Evolutionary conservation across 139 green algal genomes (phyloP).

Genomic region (Pseudopediastrum boryanum): DNA sequence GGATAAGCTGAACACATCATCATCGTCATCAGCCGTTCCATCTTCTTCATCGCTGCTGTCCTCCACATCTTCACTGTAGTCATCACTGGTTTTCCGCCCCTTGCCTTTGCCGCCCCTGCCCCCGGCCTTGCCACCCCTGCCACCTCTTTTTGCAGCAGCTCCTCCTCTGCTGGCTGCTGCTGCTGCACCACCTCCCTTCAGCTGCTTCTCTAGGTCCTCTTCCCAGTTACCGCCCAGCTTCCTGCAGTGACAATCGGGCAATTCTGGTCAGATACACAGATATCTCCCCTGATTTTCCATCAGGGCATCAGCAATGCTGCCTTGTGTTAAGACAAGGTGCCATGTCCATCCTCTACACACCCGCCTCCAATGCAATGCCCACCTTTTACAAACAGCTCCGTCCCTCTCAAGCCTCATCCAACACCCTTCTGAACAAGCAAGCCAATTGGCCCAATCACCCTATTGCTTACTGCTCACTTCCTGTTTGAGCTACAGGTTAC

Average conservation of each 20-base stretch:
- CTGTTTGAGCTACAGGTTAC: no score
- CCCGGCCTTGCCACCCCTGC: neutral
- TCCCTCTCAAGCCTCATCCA: no score
- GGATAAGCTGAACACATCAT: neutral
- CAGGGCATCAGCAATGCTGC: no score
- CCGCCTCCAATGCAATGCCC: no score
- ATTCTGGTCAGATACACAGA: no score
- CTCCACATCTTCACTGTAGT: neutral
- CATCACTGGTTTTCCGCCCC: neutral
- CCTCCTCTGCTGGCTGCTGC: neutral
- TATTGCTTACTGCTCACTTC: no score
- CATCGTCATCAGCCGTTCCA: neutral
- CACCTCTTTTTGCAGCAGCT: neutral
- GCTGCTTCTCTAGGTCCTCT: constrained; percentile 24
- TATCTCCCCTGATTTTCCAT: no score
- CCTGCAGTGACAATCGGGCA: constrained; percentile 3
- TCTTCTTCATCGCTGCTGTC: neutral
- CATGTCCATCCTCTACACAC: no score
- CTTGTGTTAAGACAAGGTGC: no score
- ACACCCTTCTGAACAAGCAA: no score
- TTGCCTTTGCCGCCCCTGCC: neutral
- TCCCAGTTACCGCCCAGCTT: constrained; percentile 19
- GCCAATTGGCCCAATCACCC: no score
- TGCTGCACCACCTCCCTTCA: neutral
- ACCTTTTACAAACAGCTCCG: no score